Conservation (phyloP, 2,329 filamentous ascomycete genomes). For the Tympanopsis confertula region DNA sequence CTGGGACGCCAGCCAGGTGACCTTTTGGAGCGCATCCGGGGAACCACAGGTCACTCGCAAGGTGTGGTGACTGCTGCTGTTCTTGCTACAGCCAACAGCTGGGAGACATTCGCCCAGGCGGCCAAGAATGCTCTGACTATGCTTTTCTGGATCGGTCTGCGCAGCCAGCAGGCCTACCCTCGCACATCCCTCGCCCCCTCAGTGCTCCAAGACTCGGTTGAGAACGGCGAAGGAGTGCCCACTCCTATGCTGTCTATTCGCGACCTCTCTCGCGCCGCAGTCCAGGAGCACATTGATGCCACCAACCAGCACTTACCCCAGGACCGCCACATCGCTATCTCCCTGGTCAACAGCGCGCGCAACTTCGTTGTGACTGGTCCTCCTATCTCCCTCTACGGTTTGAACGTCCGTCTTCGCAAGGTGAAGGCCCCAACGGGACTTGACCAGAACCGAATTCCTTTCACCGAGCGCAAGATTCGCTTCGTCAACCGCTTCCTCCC, state of each 20-base stretch:
- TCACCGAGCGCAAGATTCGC: slow-evolving; percentile 14
- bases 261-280: slow-evolving; percentile 7
- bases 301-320: slow-evolving; percentile 12
- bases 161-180: slow-evolving; percentile 11
- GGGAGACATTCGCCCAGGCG: slow-evolving; percentile 17
- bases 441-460: slow-evolving; percentile 16
- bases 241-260: slow-evolving; percentile 16
- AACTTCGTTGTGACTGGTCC: slow-evolving; percentile 17
- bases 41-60: slow-evolving; percentile 23
- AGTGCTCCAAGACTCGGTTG: slow-evolving; percentile 2
- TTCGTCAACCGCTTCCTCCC: slow-evolving; percentile 20
- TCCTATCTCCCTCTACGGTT: slow-evolving; percentile 13
- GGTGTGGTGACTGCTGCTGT: slow-evolving; percentile 20
- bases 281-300: slow-evolving; percentile 9
- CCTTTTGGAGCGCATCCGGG: slow-evolving; percentile 9
- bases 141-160: slow-evolving; percentile 20
- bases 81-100: slow-evolving; percentile 17
- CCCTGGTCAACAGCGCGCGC: slow-evolving; percentile 14
- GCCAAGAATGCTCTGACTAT: slow-evolving; percentile 13
- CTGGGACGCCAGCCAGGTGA: slow-evolving; percentile 15
- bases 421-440: slow-evolving; percentile 8
- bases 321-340: slow-evolving; percentile 10
- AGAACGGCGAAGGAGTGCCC: slow-evolving; percentile 12
- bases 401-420: slow-evolving; percentile 12
- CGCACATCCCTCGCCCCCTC: slow-evolving; percentile 6